These are phyloP conservation scores for Infundibulicybe gibba DNA, from an alignment of 768 basidiomycete species.

Conservation along the genomic window DNA sequence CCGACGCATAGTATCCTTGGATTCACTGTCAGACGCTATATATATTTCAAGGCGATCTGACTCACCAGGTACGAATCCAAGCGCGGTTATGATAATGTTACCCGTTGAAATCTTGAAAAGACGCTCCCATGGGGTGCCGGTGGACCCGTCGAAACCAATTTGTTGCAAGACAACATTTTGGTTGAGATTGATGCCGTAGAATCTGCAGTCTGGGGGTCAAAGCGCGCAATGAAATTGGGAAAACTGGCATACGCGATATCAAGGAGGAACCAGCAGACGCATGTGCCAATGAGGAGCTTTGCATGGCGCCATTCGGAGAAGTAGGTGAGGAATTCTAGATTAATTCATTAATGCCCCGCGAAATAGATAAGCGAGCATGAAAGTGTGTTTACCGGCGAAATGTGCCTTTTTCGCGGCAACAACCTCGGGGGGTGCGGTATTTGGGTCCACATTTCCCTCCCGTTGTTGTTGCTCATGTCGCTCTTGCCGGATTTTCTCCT, in stretches of 20 bases:
- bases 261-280: slow-evolving; percentile 69
- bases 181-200: slow-evolving; percentile 73
- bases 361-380: not conserved
- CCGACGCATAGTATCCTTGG: slow-evolving; percentile 66
- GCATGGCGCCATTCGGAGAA: slow-evolving; percentile 72
- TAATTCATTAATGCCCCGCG: not conserved
- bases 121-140: slow-evolving; percentile 57
- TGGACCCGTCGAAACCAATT: slow-evolving; percentile 62
- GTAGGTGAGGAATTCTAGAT: slow-evolving; percentile 57
- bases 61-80: slow-evolving; percentile 73
- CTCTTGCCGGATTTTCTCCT: slow-evolving; percentile 24
- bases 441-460: slow-evolving; percentile 3
- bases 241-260: slow-evolving; percentile 54
- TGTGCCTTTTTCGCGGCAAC: slow-evolving; percentile 43
- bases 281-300: slow-evolving; percentile 66
- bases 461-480: slow-evolving; percentile 23
- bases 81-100: slow-evolving; percentile 66
- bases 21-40: not conserved
- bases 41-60: not conserved
- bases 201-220: slow-evolving; percentile 28
- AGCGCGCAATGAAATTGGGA: not conserved
- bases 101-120: slow-evolving; percentile 68
- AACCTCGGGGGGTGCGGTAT: not conserved
- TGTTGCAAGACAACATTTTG: slow-evolving; percentile 74
- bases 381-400: slow-evolving; percentile 34